Percentiles rank a stretch among this genome's conserved stretches.
Evolutionary conservation across 139 green algal genomes (phyloP).

Genomic region (Coelastrella sp.): DNA sequence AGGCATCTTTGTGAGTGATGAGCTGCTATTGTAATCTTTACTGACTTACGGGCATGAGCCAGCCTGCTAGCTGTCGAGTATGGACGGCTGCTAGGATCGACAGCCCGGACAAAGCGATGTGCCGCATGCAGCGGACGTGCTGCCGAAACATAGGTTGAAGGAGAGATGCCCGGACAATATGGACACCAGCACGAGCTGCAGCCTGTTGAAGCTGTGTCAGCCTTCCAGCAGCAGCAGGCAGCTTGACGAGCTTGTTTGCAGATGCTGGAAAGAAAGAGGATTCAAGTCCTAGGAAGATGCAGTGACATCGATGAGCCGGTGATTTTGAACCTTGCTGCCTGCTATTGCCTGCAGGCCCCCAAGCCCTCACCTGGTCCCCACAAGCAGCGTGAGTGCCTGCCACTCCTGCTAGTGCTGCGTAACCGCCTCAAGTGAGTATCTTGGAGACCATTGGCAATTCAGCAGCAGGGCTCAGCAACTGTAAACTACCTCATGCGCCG

Average conservation of each 20-base stretch:
- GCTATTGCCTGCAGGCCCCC: slow-evolving; percentile 83
- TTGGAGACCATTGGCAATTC: neutral
- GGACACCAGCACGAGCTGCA: neutral
- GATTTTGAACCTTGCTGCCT: neutral
- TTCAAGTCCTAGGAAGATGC: neutral
- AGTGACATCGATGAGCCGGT: neutral
- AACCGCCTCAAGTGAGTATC: slow-evolving; percentile 96
- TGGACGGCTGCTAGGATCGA: slow-evolving; percentile 27
- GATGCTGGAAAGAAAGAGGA: neutral
- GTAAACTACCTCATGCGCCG: neutral
- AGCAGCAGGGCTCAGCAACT: neutral
- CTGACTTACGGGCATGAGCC: too few relatives aligned
- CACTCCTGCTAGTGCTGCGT: slow-evolving; percentile 95
- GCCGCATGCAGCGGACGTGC: neutral
- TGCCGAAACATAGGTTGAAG: too few relatives aligned
- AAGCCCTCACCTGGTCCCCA: slow-evolving; percentile 97
- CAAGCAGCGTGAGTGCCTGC: slow-evolving; percentile 98
- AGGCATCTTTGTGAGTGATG: slow-evolving; percentile 95
- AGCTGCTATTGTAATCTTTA: neutral
- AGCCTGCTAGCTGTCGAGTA: neutral
- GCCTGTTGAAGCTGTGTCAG: neutral
- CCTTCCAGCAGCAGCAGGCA: neutral
- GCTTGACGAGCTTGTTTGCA: neutral
- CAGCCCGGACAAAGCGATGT: neutral
- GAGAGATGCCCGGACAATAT: too few relatives aligned